Evolutionary conservation across 2,329 filamentous ascomycete genomes (phyloP), one percentile per base, ranked within the genome.

Genomic region (Aspergillus brasiliensis): DNA sequence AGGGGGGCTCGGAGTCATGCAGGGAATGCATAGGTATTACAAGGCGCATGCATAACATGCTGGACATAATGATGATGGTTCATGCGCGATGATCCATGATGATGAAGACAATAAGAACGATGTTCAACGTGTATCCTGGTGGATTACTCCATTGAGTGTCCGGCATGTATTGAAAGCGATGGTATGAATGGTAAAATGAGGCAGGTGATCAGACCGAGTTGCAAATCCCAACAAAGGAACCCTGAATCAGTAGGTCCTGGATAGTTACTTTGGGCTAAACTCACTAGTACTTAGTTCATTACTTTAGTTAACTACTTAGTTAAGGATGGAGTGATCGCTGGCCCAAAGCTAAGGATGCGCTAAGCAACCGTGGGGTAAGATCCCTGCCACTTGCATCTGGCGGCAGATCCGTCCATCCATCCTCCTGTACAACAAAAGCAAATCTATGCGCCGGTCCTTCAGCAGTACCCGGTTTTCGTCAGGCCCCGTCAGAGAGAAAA

Each of bases 281-380:
- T n/a, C 13, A 34, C 31, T 34, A 15, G 31, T 34, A 34, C 31
- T 34, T 31, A 31, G 8, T 31, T 28, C 8, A 7, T 3, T 28
- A 28, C 27, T 10, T 8, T 10, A 31, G 28, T 31, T 11, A n/a
- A n/a, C n/a, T n/a, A 31, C 3, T 31, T n/a, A n/a, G n/a, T n/a
- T 8, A 11, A 4, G 10, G 28, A 31, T 31, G 10, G 28, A 31
- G 10, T 31, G 31, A 34, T 34, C 31, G 40, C 40, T 13, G 40
- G 40, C 40, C 40, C 40, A 44, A 44, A 44, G 40, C 40, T 44
- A 44, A 21, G 40, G 40, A 44, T 44, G 3, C 40, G 19, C 40
- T 44, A 44, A 44, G 40, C 17, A 49, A 49, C 46, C 46, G 46
- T 49, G 46, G 27, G 27, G 46, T 49, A 49, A 28, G 46, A 49